phyloP scores from a whole-genome alignment of 768 basidiomycete species.

The Phanerodontia chrysosporium region DNA sequence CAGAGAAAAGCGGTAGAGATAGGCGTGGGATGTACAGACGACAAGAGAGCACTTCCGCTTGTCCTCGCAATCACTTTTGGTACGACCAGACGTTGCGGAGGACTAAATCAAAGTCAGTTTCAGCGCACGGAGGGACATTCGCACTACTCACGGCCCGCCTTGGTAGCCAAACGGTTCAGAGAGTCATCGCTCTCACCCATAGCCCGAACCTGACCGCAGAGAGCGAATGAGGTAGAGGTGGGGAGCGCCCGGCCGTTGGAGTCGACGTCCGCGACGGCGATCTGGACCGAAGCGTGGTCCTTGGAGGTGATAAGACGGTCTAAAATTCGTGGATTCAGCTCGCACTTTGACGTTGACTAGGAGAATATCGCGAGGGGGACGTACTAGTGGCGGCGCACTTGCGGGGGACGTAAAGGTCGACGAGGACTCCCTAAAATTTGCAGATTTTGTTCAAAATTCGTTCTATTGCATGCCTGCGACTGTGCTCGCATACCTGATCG shows the following conservation, averaged over 20 bases:
- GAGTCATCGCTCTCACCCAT: slow-evolving; percentile 97
- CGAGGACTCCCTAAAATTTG: slow-evolving; percentile 79
- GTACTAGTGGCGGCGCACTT: slow-evolving; percentile 97
- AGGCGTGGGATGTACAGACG: slow-evolving; percentile 13
- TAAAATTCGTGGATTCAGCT: slow-evolving; percentile 27
- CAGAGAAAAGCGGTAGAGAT: slow-evolving; percentile 9
- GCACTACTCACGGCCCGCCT: slow-evolving; percentile 79
- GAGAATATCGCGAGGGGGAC: slow-evolving; percentile 30
- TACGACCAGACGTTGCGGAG: slow-evolving; percentile 96
- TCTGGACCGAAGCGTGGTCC: slow-evolving; percentile 98
- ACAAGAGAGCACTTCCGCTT: slow-evolving; percentile 16
- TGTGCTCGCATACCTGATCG: slow-evolving; percentile 60
- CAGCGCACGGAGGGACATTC: neutral
- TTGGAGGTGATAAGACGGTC: slow-evolving; percentile 98
- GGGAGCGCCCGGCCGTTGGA: slow-evolving; percentile 73
- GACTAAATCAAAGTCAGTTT: slow-evolving; percentile 43
- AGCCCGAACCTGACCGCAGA: slow-evolving; percentile 90
- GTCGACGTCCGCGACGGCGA: slow-evolving; percentile 93
- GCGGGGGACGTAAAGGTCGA: slow-evolving; percentile 99
- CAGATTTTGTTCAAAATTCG: slow-evolving; percentile 4
- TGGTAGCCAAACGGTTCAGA: slow-evolving; percentile 92
- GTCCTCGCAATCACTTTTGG: slow-evolving; percentile 65
- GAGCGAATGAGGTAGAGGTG: slow-evolving; percentile 88
- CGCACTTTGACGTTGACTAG: neutral
- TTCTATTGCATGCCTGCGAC: neutral